Evolutionary conservation across 2,329 filamentous ascomycete genomes (phyloP).

Genomic region (Colletotrichum coccodes): DNA sequence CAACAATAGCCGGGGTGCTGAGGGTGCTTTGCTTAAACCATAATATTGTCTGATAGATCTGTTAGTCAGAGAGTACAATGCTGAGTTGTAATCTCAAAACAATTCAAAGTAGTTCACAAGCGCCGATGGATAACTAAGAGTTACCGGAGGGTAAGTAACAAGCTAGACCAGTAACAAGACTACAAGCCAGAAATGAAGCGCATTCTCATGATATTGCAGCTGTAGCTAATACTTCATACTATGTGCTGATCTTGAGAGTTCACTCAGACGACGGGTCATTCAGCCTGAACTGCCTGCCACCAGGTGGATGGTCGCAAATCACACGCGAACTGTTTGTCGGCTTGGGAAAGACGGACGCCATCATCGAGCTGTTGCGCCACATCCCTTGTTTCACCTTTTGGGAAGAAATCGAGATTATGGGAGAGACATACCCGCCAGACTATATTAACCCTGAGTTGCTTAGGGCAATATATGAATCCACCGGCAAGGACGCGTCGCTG

Average conservation of each 20-base stretch:
- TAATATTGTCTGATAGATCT: no score
- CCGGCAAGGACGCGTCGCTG: no score
- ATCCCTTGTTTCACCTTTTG: slow-evolving; percentile 30
- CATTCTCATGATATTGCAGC: not conserved
- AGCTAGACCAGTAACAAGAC: no score
- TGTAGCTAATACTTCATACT: not conserved
- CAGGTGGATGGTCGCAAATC: slow-evolving; percentile 30
- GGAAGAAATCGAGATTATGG: not conserved
- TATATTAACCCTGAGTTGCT: not conserved
- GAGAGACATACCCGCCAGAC: not conserved
- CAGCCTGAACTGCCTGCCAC: not conserved
- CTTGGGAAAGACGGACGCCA: slow-evolving; percentile 16
- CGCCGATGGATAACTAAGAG: no score
- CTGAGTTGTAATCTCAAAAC: no score
- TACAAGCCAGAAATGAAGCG: no score
- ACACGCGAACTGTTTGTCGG: slow-evolving; percentile 18
- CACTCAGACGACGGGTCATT: not conserved
- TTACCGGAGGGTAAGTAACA: no score
- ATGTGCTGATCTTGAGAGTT: not conserved
- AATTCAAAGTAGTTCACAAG: no score
- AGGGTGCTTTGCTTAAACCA: no score
- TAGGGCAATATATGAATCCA: not conserved
- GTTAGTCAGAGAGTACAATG: no score
- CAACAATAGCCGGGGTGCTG: no score
- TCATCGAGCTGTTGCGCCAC: slow-evolving; percentile 32